Percentiles rank a stretch among this genome's conserved stretches.
phyloP scores from a whole-genome alignment of 176 grass and related monocot genomes.

The Aegilops speltoides region DNA sequence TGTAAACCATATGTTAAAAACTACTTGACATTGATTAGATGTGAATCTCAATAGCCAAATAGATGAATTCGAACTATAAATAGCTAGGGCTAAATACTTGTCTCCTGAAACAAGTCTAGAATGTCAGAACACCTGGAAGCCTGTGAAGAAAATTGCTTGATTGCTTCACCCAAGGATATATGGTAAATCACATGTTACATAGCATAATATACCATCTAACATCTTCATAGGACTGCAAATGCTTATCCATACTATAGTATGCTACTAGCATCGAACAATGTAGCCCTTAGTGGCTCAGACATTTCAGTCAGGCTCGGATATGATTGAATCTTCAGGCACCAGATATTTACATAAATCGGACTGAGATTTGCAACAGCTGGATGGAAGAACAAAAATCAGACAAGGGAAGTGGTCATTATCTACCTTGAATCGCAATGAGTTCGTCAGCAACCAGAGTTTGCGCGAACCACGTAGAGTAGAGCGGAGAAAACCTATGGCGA shows the following conservation, averaged over 20 bases:
- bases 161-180: slow-evolving; percentile 1
- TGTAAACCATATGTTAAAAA: background rate
- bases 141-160: background rate
- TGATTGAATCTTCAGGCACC: background rate
- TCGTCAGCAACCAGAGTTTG: background rate
- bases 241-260: background rate
- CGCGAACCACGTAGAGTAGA: background rate
- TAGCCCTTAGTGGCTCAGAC: background rate
- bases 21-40: background rate
- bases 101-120: background rate
- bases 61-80: background rate
- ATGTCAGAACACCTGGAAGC: background rate
- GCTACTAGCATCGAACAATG: background rate
- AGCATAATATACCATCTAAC: background rate
- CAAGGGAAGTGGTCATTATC: background rate
- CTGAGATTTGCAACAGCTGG: background rate
- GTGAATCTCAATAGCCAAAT: background rate
- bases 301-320: background rate
- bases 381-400: background rate
- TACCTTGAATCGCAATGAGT: background rate
- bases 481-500: background rate
- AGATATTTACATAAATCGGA: background rate
- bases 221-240: background rate
- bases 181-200: background rate
- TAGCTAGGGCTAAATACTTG: background rate